Base-by-base conservation (phyloP, 2,329 filamentous ascomycete genomes). In the Penicillium sclerotigenum region DNA sequence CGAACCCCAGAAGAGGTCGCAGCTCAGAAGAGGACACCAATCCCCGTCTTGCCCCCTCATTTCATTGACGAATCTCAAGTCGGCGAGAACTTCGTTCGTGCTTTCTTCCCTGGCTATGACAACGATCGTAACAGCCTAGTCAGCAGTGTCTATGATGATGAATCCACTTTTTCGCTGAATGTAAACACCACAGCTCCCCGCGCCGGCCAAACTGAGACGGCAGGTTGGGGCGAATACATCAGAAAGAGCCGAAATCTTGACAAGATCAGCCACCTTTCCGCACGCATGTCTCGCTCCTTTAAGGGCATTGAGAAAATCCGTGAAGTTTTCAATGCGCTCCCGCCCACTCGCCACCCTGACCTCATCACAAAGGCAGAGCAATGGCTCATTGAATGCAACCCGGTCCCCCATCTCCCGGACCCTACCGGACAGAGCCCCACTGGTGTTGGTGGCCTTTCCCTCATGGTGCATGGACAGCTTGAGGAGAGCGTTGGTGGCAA, bases 401-500 rank as follows among this genome's bases (percentile, higher is more conserved):
- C 87, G 16, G 78, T 92, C 33, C 83, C 87, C 1, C 86, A 87
- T 33, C 80, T 95, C 24, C 81, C 83, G 3, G 90, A 95, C 64
- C 86, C 86, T 3, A 82, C 81, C 13, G 85, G 86, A 1, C 75
- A 87, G 60, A 87, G 80, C 58, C 70, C 76, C 1, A 76, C 78
- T 20, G 90, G 89, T 5, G 89, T 93, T 20, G 88, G 89, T 60
- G 90, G 91, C 8, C 83, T 95, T 61, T 81, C 90, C 47, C 83
- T 95, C 62, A 87, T 83, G 8, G 81, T 93, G n/a, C 89, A 94
- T 65, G 89, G 91, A 59, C 89, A 93, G 66, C 95, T 91, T 58
- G 86, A 93, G 47, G 91, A 96, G 69, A 77, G 87, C 18, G 81
- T 80, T 22, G 78, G 81, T 46, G 80, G 82, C 42, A 82, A 81